phyloP scores from a whole-genome alignment of 441 rosid species.

The Gossypium davidsonii region DNA sequence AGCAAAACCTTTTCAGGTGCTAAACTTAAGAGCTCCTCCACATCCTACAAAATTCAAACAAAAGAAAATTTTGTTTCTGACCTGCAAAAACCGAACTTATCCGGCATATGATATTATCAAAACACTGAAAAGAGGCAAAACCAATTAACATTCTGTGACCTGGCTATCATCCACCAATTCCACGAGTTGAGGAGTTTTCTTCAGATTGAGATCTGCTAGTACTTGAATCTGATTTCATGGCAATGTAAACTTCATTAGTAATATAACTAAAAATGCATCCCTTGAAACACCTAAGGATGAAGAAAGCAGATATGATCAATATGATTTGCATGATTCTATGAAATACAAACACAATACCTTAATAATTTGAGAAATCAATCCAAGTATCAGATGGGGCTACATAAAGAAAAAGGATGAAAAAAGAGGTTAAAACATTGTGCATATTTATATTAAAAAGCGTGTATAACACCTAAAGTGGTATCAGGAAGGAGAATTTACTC shows the following conservation, averaged over 20 bases:
- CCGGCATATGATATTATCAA: constrained; percentile 4
- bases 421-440: constrained; percentile 1
- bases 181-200: constrained; percentile 92
- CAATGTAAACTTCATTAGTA: constrained; percentile 20
- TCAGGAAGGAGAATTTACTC: constrained; percentile 24
- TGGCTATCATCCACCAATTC: constrained; percentile 81
- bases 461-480: neutral
- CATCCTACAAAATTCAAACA: constrained; percentile 52
- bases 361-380: constrained; percentile 91
- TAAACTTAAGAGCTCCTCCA: constrained; percentile 86
- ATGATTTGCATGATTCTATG: neutral
- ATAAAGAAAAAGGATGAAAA: constrained; percentile 7
- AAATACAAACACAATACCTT: constrained; percentile 48
- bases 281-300: neutral
- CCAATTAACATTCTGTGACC: constrained; percentile 35
- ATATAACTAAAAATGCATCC: constrained; percentile 3
- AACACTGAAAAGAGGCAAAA: neutral
- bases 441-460: neutral
- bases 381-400: constrained; percentile 94
- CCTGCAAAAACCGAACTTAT: neutral
- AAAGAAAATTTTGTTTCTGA: constrained; percentile 1
- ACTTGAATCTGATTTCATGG: constrained; percentile 72
- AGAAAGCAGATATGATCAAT: neutral
- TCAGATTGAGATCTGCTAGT: constrained; percentile 86
- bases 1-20: constrained; percentile 91